phyloP scores from a whole-genome alignment of 345 rosid species.

The Excoecaria agallocha region DNA sequence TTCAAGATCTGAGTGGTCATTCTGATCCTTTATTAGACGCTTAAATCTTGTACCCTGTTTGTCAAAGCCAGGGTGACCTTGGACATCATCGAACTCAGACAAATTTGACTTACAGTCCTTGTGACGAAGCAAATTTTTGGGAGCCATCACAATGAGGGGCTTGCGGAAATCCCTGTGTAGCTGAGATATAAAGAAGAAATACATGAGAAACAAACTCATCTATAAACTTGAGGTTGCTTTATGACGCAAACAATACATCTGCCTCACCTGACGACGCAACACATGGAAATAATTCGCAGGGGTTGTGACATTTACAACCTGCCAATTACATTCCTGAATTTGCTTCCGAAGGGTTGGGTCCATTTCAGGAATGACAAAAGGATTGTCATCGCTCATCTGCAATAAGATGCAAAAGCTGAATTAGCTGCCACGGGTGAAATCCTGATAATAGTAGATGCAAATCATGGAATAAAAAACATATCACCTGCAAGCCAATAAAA shows the following conservation, averaged over 20 bases:
- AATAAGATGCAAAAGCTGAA: conserved; percentile 2
- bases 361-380: conserved; percentile 76
- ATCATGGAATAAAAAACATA: neutral
- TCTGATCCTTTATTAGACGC: conserved; percentile 88
- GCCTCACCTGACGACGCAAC: conserved; percentile 65
- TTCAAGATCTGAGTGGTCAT: conserved; percentile 74
- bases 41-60: conserved; percentile 93
- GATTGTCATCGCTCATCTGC: conserved; percentile 89
- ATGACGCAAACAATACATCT: neutral
- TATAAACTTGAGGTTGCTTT: neutral
- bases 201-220: neutral
- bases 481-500: neutral
- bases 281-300: conserved; percentile 90
- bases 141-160: conserved; percentile 82
- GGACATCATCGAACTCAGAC: conserved; percentile 91
- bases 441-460: neutral
- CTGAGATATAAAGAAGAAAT: conserved; percentile 27
- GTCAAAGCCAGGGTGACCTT: conserved; percentile 95
- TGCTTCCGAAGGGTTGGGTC: conserved; percentile 72
- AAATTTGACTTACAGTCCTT: conserved; percentile 92
- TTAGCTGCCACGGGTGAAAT: neutral
- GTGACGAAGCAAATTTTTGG: conserved; percentile 90
- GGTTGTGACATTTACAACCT: conserved; percentile 78
- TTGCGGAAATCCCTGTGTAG: conserved; percentile 87
- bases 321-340: conserved; percentile 88